Evolutionary conservation across 176 grass and related monocot species (phyloP).

Genomic region (Dactylis glomerata): DNA sequence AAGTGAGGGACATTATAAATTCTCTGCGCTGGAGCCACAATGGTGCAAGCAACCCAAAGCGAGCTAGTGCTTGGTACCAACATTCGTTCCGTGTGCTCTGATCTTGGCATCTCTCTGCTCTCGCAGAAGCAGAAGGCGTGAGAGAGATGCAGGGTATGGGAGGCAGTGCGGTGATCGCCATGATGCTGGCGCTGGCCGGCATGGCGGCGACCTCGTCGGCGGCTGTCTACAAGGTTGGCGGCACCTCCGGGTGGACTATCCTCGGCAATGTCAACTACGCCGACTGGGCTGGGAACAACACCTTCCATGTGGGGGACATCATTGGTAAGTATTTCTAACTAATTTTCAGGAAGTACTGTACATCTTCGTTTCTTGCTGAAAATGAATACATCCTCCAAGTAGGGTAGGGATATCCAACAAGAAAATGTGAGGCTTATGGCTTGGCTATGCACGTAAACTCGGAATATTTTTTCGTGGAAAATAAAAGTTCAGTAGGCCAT

Average conservation of each 20-base stretch:
- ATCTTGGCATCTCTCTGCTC: conserved; percentile 31
- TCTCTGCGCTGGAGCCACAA: not conserved
- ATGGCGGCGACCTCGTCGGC: conserved; percentile 46
- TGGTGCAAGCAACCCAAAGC: conserved; percentile 30
- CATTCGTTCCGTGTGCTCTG: conserved; percentile 42
- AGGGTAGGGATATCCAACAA: not conserved
- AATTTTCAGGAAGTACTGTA: not conserved
- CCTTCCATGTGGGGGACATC: conserved; percentile 49
- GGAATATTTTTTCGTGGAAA: not conserved
- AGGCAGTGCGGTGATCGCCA: not conserved
- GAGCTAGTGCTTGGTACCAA: not conserved
- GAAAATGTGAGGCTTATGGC: not conserved
- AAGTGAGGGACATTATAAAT: conserved; percentile 28
- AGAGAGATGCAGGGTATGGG: not conserved
- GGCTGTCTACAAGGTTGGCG: conserved; percentile 63
- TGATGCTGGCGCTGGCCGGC: conserved; percentile 34
- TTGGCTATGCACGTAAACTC: not conserved
- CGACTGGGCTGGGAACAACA: conserved; percentile 52
- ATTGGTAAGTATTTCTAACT: conserved; percentile 47
- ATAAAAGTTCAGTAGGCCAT: not conserved
- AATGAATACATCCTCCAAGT: not conserved
- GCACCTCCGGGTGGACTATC: conserved; percentile 71
- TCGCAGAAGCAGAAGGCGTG: conserved; percentile 11
- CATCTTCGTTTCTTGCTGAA: not conserved
- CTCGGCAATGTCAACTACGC: conserved; percentile 65